Evolutionary conservation across 2,329 filamentous ascomycete species (phyloP), one percentile per base, ranked within the genome.

Genomic region (Cyanodermella asteris): DNA sequence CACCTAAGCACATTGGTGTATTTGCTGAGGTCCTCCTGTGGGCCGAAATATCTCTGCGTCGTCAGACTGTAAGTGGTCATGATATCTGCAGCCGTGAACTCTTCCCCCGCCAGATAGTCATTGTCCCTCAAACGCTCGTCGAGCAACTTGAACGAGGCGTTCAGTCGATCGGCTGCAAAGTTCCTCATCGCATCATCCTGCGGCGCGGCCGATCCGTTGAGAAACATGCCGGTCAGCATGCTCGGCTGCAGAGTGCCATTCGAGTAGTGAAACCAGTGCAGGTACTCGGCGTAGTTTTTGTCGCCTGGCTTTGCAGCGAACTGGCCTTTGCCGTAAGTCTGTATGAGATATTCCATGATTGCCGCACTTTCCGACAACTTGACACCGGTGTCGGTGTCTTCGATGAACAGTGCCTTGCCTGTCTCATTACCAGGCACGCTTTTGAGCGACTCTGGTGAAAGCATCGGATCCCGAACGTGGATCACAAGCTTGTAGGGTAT

Each of bases 31-130:
- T n/a, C n/a, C n/a, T n/a, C n/a, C n/a, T n/a, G n/a, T n/a, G n/a
- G n/a, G n/a, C n/a, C n/a, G n/a, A n/a, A n/a, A n/a, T n/a, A n/a
- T n/a, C n/a, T n/a, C n/a, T n/a, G n/a, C 2, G 66, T 74, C 1
- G 67, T 71, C 17, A 75, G 45, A 9, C 53, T 50, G 36, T 61
- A 72, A 1, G 69, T 53, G 4, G 47, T 49, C 65, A 75, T 72
- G 19, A 72, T 50, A 42, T 77, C 72, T 2, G 71, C 71, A 1
- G 53, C 64, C 0, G 64, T 72, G 29, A 76, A 64, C 25, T 67
- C 51, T 0, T 56, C 46, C 3, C 70, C 72, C 0, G 62, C 66
- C 13, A 76, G 45, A 52, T 58, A 76, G 6, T 48, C 39, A 18
- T 50, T 57, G 1, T 43, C 31, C 3, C 33, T 35, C 3, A 75